phyloP scores from a whole-genome alignment of 192 early-diverging fungal species.

The Mortierella antarctica region DNA sequence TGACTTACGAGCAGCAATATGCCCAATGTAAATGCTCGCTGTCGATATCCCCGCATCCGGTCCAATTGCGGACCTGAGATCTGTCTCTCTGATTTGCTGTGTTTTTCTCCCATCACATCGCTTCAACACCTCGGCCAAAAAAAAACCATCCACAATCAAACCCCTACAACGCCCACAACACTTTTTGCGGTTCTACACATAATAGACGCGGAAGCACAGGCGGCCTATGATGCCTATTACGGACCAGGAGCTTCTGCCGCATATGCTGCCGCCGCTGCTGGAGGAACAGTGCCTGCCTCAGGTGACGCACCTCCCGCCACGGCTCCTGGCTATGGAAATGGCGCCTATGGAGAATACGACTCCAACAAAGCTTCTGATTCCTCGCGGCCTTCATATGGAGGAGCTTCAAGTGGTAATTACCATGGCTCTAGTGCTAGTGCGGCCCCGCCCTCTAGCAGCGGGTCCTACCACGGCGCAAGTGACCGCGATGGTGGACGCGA shows the following conservation, averaged over 20 bases:
- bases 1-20: conserved; percentile 49
- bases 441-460: conserved; percentile 4
- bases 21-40: conserved; percentile 38
- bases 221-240: conserved; percentile 52
- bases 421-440: too few species aligned
- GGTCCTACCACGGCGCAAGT: conserved; percentile 9
- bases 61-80: background rate
- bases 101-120: too few species aligned
- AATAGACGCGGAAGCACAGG: conserved; percentile 44
- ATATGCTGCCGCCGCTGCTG: conserved; percentile 31
- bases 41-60: background rate
- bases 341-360: conserved; percentile 15
- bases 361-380: conserved; percentile 16
- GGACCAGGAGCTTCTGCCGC: conserved; percentile 48
- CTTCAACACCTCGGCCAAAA: too few species aligned
- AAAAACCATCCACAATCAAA: too few species aligned
- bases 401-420: background rate
- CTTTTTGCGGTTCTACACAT: too few species aligned
- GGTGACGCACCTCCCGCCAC: conserved; percentile 6
- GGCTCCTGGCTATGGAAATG: conserved; percentile 4
- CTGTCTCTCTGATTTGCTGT: background rate
- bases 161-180: too few species aligned
- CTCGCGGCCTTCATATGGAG: conserved; percentile 18
- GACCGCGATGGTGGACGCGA: conserved; percentile 40
- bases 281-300: conserved; percentile 5